These are phyloP conservation scores for Schizonepeta tenuifolia DNA, from an alignment of 257 asterid genomes.

Conservation along the genomic window DNA sequence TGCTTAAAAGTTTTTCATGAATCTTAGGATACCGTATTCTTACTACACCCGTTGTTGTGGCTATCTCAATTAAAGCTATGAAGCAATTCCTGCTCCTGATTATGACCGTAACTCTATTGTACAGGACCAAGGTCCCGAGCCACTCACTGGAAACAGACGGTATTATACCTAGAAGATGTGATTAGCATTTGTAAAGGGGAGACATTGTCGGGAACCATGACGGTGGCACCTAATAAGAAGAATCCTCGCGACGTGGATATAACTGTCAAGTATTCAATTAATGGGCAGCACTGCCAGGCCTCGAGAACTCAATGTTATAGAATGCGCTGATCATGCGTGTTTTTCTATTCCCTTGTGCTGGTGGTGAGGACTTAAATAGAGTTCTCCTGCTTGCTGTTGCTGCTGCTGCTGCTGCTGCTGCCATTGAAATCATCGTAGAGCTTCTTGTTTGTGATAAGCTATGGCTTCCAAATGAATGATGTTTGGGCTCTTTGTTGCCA, in stretches of 20 bases:
- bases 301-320: slow-evolving; percentile 69
- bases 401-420: not conserved
- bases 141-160: slow-evolving; percentile 98
- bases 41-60: not conserved
- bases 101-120: not conserved
- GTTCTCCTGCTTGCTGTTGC: not conserved
- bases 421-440: too few species aligned
- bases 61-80: not conserved
- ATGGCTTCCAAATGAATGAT: not conserved
- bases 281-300: slow-evolving; percentile 65
- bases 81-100: not conserved
- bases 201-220: slow-evolving; percentile 65
- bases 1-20: not conserved
- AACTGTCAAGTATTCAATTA: slow-evolving; percentile 65
- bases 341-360: not conserved
- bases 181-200: slow-evolving; percentile 86
- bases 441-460: not conserved
- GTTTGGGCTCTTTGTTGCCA: not conserved
- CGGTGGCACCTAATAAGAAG: slow-evolving; percentile 86
- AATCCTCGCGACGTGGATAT: slow-evolving; percentile 97
- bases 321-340: slow-evolving; percentile 55
- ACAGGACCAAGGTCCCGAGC: slow-evolving; percentile 87
- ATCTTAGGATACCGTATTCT: not conserved
- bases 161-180: slow-evolving; percentile 91
- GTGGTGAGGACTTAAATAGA: not conserved